Evolutionary conservation across 441 rosid species (phyloP).

Genomic region (Theobroma grandiflorum): DNA sequence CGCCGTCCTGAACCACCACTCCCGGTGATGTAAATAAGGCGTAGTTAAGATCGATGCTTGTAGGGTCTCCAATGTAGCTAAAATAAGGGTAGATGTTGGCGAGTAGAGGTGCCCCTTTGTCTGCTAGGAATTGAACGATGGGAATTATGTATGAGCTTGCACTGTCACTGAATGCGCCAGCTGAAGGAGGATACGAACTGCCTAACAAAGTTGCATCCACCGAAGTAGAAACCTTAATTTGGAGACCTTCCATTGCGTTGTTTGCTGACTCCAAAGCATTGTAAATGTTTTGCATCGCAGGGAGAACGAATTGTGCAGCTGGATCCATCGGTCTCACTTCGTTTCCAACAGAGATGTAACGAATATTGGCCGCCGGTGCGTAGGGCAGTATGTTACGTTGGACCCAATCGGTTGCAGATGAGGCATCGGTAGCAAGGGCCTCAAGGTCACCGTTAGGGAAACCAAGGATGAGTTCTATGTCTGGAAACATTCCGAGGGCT

Average conservation of each 20-base stretch:
- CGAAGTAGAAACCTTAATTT: conserved; percentile 45
- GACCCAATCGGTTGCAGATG: conserved; percentile 42
- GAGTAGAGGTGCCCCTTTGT: conserved; percentile 45
- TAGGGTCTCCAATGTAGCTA: conserved; percentile 14
- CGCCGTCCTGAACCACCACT: conserved; percentile 27
- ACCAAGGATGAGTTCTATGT: conserved; percentile 58
- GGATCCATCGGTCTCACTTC: conserved; percentile 35
- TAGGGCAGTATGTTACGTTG: conserved; percentile 30
- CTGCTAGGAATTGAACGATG: conserved; percentile 36
- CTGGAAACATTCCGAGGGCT: conserved; percentile 46
- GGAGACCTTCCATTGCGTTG: neutral
- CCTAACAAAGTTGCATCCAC: conserved; percentile 20
- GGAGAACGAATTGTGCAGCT: conserved; percentile 33
- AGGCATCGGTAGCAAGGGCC: conserved; percentile 30
- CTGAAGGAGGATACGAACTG: conserved; percentile 51
- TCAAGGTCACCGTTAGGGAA: conserved; percentile 34
- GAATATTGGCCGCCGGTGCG: conserved; percentile 29
- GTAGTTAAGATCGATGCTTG: conserved; percentile 40
- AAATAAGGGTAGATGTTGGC: conserved; percentile 53
- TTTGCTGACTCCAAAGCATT: conserved; percentile 31
- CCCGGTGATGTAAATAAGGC: conserved; percentile 45
- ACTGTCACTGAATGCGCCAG: conserved; percentile 39
- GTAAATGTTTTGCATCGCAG: conserved; percentile 42
- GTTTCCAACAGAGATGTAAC: conserved; percentile 46
- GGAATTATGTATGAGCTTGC: conserved; percentile 39